Percentiles rank a stretch among this genome's conserved stretches.
These are phyloP conservation scores for Exophiala lecanii-corni DNA, from an alignment of 2,329 filamentous ascomycete genomes.

Conservation along the genomic window DNA sequence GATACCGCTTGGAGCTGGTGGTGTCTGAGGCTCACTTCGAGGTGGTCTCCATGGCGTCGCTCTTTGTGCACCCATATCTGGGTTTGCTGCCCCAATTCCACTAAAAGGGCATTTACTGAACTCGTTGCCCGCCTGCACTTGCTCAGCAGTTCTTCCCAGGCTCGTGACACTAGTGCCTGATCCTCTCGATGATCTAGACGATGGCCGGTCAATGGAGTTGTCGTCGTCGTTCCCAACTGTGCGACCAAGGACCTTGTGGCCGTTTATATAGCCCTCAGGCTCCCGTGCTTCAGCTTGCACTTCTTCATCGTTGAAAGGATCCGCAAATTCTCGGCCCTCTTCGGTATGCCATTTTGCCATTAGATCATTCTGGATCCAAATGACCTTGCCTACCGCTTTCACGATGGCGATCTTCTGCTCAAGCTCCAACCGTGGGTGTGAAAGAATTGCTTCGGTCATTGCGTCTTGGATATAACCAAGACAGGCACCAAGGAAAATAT, in stretches of 20 bases:
- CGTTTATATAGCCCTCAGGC: slow-evolving; percentile 60
- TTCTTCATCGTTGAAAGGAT: slow-evolving; percentile 38
- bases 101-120: slow-evolving; percentile 17
- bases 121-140: slow-evolving; percentile 11
- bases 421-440: slow-evolving; percentile 62
- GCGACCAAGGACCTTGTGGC: slow-evolving; percentile 52
- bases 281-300: slow-evolving; percentile 44
- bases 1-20: slow-evolving; percentile 10
- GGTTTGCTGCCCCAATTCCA: slow-evolving; percentile 6
- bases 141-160: slow-evolving; percentile 16
- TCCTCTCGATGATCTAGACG: slow-evolving; percentile 15
- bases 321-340: slow-evolving; percentile 59
- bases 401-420: slow-evolving; percentile 67
- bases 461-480: slow-evolving; percentile 74
- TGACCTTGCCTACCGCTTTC: slow-evolving; percentile 72
- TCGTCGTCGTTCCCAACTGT: slow-evolving; percentile 6
- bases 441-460: slow-evolving; percentile 70
- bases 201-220: slow-evolving; percentile 6
- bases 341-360: slow-evolving; percentile 78
- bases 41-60: slow-evolving; percentile 12
- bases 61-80: slow-evolving; percentile 16
- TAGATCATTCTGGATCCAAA: slow-evolving; percentile 85
- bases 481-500: slow-evolving; percentile 69
- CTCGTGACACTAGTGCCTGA: slow-evolving; percentile 17
- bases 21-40: slow-evolving; percentile 2